Evolutionary conservation across 306 rosid genomes (phyloP), one percentile per base, ranked within the genome.

Genomic region (Notholithocarpus densiflorus): DNA sequence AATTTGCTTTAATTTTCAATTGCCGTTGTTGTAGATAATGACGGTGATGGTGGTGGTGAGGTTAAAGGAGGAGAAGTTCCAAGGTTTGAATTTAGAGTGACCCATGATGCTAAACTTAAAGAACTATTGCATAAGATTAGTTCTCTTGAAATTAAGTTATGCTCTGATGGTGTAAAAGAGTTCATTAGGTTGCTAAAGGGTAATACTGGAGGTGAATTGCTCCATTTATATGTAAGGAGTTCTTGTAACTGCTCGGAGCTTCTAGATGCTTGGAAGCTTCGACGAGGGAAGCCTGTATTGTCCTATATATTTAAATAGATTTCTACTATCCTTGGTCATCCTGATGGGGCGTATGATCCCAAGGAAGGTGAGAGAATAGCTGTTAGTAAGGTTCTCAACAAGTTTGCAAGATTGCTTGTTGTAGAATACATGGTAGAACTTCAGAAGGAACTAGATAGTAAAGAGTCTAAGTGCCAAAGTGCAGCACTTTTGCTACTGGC

Each of bases 221-320:
- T 95, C 12, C 79, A 71, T 79, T 84, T 80, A 18, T 92, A 90
- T 76, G 84, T 89, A 7, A 56, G 62, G 68, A 80, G 87, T 86
- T 95, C 97, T 19, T 78, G 87, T 37, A 88, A 86, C 71, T 91
- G 92, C 71, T 89, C 82, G 2, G 97, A 91, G 83, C 90, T 95
- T 80, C 71, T 90, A 7, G 93, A 82, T 61, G 90, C 94, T 10
- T 91, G 90, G 98, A 92, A 86, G 82, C 88, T 92, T 27, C 79
- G 90, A 56, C 89, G 86, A 66, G 96, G 90, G 64, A 91, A 89
- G 59, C 75, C 82, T 0, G 98, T 94, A 34, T 73, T 93, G 84
- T 75, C 57, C 2, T 88, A 84, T 55, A 40, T 95, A 5, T 80
- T 91, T 43, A 75, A 80, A 62, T 32, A 84, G 72, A 60, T 89